Conservation (phyloP, 1,284 basidiomycete species). For the Mycocalia duriaeana region DNA sequence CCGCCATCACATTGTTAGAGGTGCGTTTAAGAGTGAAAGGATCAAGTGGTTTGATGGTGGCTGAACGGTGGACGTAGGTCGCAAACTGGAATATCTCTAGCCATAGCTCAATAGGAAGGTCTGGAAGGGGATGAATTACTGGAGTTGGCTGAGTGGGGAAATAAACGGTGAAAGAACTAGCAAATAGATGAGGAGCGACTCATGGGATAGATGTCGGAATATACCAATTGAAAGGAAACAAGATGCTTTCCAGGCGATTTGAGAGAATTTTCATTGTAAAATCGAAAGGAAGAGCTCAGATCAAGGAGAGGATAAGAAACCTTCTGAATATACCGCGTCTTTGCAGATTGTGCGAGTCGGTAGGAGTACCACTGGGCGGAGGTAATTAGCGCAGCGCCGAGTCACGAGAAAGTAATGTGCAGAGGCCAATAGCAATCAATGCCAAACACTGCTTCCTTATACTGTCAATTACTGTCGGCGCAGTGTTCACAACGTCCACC, state of each 20-base stretch:
- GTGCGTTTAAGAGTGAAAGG: slow-evolving; percentile 33
- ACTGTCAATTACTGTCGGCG: neutral
- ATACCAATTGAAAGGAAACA: slow-evolving; percentile 31
- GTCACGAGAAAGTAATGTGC: neutral
- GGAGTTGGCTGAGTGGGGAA: slow-evolving; percentile 7
- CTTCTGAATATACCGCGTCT: too few relatives aligned
- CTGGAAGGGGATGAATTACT: slow-evolving; percentile 15
- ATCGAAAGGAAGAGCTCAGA: slow-evolving; percentile 7
- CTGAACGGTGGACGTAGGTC: slow-evolving; percentile 38
- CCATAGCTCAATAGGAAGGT: slow-evolving; percentile 50
- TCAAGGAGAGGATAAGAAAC: too few relatives aligned
- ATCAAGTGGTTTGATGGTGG: slow-evolving; percentile 34
- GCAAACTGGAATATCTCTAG: slow-evolving; percentile 54
- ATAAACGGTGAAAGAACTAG: slow-evolving; percentile 12
- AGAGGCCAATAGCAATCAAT: neutral
- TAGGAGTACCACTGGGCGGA: too few relatives aligned
- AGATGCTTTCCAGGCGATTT: slow-evolving; percentile 16
- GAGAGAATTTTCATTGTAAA: slow-evolving; percentile 22
- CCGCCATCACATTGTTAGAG: slow-evolving; percentile 33
- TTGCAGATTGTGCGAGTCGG: neutral
- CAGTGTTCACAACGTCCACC: slow-evolving; percentile 1
- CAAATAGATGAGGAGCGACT: slow-evolving; percentile 14
- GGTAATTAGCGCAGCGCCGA: too few relatives aligned
- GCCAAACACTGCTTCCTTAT: neutral
- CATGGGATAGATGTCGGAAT: slow-evolving; percentile 8